These are phyloP conservation scores for Lichtheimia ornata DNA, from an alignment of 371 early-diverging fungal genomes.

Conservation along the genomic window DNA sequence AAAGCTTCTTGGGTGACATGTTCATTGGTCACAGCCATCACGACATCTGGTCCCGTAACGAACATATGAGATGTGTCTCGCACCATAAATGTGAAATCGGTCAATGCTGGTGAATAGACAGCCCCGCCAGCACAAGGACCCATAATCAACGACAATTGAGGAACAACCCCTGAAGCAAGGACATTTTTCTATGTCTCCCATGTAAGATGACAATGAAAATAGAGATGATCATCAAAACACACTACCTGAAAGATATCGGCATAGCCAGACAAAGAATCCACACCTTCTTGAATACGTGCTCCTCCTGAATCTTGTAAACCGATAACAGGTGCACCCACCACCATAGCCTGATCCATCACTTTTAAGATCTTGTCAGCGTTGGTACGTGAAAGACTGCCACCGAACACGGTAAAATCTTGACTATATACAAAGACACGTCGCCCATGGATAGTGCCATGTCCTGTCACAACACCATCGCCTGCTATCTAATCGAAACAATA, in stretches of 20 bases:
- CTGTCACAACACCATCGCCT: constrained; percentile 96
- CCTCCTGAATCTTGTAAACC: constrained; percentile 97
- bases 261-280: constrained; percentile 94
- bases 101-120: constrained; percentile 96
- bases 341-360: constrained; percentile 94
- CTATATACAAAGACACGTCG: constrained; percentile 91
- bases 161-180: constrained; percentile 91
- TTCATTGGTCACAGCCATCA: constrained; percentile 95
- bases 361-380: constrained; percentile 94
- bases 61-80: constrained; percentile 94
- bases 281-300: constrained; percentile 98
- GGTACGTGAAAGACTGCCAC: constrained; percentile 88
- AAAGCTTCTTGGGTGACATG: constrained; percentile 93
- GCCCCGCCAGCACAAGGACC: constrained; percentile 98
- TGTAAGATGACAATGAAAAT: too few species aligned
- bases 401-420: constrained; percentile 95
- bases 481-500: constrained; percentile 53
- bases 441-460: constrained; percentile 92
- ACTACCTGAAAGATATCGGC: constrained; percentile 91
- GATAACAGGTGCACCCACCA: constrained; percentile 93
- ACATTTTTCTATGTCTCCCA: constrained; percentile 67
- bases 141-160: constrained; percentile 96
- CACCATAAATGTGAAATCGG: constrained; percentile 97
- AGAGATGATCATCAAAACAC: too few species aligned
- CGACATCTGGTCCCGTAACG: constrained; percentile 97